A percentile compares a stretch with the other conserved stretches of the same genome.
Evolutionary conservation across 768 basidiomycete genomes (phyloP).

Genomic region (Trametes coccinea): DNA sequence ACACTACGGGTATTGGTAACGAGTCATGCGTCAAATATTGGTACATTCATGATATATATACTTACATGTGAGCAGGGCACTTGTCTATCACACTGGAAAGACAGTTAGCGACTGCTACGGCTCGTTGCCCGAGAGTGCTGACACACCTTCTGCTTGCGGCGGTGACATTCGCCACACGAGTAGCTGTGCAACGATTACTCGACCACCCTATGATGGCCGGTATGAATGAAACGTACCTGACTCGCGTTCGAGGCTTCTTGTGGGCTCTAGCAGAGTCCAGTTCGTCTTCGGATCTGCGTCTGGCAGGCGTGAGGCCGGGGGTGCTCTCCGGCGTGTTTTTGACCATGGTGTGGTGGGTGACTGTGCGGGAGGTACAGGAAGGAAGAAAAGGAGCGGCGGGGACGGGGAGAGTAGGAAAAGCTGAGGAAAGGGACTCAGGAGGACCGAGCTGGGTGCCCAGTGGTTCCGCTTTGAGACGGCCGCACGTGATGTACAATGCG

Average conservation of each 20-base stretch:
- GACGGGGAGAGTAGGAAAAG: neutral
- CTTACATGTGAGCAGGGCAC: conserved; percentile 81
- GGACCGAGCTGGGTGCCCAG: neutral
- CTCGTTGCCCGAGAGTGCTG: neutral
- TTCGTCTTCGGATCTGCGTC: conserved; percentile 68
- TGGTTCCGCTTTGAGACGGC: conserved; percentile 6
- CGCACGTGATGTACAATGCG: conserved; percentile 8
- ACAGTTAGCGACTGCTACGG: conserved; percentile 15
- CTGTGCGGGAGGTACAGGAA: neutral
- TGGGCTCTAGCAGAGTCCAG: conserved; percentile 40
- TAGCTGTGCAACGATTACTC: conserved; percentile 47
- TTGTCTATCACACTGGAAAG: conserved; percentile 76
- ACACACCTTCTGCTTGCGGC: conserved; percentile 80
- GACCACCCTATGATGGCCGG: neutral
- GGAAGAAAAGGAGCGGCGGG: neutral
- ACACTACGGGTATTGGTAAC: conserved; percentile 47
- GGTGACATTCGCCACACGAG: conserved; percentile 86
- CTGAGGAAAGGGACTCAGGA: neutral
- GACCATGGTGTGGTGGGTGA: conserved; percentile 13
- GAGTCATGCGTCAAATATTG: conserved; percentile 17
- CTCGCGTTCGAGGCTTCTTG: conserved; percentile 72
- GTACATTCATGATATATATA: neutral
- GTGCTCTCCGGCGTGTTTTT: conserved; percentile 23
- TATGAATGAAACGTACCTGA: conserved; percentile 52
- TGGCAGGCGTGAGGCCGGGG: conserved; percentile 45